A percentile compares a stretch with the other conserved stretches of the same genome.
These are phyloP conservation scores for Prillingera fragicola DNA, from an alignment of 1,284 basidiomycete species.

Conservation along the genomic window DNA sequence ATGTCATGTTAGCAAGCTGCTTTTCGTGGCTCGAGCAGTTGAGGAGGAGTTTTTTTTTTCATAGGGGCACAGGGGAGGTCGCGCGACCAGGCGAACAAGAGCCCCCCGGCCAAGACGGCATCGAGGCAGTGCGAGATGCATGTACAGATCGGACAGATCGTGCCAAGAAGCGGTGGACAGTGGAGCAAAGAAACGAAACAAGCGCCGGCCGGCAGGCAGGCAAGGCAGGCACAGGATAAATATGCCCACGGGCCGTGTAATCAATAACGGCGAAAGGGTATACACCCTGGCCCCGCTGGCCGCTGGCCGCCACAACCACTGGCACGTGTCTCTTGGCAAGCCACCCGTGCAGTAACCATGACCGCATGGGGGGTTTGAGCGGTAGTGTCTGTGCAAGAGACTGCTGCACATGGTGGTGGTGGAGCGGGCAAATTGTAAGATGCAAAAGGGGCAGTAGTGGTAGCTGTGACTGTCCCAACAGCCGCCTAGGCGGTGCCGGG, in stretches of 20 bases:
- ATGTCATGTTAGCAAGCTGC: conserved; percentile 1
- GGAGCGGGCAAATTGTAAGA: background rate
- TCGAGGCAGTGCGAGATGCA: background rate
- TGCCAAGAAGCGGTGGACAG: background rate
- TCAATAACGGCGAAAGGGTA: too few relatives aligned
- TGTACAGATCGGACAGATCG: background rate
- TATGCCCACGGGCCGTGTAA: too few relatives aligned
- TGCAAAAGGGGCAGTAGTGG: too few relatives aligned
- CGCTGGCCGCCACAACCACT: too few relatives aligned
- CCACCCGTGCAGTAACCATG: too few relatives aligned
- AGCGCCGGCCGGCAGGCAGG: background rate
- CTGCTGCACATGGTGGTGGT: background rate
- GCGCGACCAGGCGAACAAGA: background rate
- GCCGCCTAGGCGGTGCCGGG: background rate
- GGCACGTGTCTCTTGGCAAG: too few relatives aligned
- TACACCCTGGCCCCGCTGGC: too few relatives aligned
- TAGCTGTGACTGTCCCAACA: background rate
- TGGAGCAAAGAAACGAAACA: background rate
- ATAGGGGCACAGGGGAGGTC: too few relatives aligned
- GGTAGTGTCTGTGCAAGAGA: too few relatives aligned
- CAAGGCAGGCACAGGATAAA: background rate
- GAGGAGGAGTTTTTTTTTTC: too few relatives aligned
- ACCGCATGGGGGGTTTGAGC: too few relatives aligned
- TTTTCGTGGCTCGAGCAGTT: background rate
- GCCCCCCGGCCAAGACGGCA: background rate